A percentile compares a stretch with the other conserved stretches of the same genome.
Conservation (phyloP, 2,329 filamentous ascomycete genomes). For the Curvularia sp. region DNA sequence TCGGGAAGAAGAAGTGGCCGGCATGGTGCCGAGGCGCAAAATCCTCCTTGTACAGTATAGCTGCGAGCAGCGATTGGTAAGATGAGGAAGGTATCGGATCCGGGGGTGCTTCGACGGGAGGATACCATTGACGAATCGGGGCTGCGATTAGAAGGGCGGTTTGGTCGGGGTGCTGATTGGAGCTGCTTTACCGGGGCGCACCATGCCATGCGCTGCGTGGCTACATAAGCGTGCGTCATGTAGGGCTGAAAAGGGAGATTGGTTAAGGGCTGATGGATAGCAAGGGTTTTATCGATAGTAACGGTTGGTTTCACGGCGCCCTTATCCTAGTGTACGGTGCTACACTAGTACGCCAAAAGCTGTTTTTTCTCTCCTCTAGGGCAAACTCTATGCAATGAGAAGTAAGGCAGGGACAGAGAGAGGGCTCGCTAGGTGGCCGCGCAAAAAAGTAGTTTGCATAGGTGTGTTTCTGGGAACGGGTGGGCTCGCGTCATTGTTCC, state of each 20-base stretch:
- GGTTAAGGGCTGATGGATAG: neutral
- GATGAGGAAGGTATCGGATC: no score
- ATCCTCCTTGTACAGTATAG: no score
- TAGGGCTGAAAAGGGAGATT: slow-evolving; percentile 11
- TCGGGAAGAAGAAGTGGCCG: no score
- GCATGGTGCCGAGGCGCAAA: no score
- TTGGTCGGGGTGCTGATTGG: no score
- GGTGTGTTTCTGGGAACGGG: neutral
- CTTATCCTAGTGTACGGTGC: neutral
- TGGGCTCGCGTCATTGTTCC: neutral
- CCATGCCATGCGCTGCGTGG: no score
- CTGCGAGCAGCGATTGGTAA: no score
- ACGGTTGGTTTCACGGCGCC: neutral
- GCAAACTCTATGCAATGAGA: neutral
- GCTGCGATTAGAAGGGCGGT: no score
- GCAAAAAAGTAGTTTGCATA: neutral
- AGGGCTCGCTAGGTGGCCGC: neutral
- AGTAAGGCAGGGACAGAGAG: neutral
- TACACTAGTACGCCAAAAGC: neutral
- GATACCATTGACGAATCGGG: no score
- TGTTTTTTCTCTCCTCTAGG: neutral
- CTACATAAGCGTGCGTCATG: slow-evolving; percentile 12
- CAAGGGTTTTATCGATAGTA: slow-evolving; percentile 9
- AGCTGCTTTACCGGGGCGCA: no score
- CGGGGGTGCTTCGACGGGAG: no score